A percentile compares a stretch with the other conserved stretches of the same genome.
Conservation (phyloP, 2,329 filamentous ascomycete species). For the Neofusicoccum cordaticola region DNA sequence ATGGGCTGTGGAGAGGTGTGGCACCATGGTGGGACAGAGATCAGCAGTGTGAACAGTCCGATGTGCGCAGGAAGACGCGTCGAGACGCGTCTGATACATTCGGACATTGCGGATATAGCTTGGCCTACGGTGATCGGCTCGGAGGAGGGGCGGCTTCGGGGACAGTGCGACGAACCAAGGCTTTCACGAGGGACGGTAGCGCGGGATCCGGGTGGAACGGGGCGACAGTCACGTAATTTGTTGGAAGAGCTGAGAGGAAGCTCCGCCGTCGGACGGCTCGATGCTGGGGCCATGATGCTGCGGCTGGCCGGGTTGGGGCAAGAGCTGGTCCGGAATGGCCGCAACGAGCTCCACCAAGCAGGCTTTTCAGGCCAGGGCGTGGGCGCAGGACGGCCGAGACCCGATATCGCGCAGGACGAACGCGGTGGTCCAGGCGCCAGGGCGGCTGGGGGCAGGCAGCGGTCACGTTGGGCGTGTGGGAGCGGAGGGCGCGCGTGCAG, state of each 20-base stretch:
- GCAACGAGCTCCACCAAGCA: background rate
- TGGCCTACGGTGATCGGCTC: background rate
- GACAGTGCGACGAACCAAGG: background rate
- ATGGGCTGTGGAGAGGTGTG: background rate
- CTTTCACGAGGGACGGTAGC: background rate
- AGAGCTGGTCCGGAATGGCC: background rate
- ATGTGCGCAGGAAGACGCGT: slow-evolving; percentile 4
- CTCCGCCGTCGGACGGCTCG: slow-evolving; percentile 11
- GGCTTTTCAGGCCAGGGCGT: slow-evolving; percentile 5
- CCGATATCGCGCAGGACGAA: background rate
- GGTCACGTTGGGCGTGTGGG: slow-evolving; percentile 7
- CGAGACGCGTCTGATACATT: slow-evolving; percentile 9
- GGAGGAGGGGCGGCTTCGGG: background rate
- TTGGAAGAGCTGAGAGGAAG: background rate
- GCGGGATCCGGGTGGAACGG: background rate
- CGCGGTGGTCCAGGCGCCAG: slow-evolving; percentile 10
- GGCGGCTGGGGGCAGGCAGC: background rate
- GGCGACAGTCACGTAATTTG: background rate
- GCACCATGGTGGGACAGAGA: slow-evolving; percentile 4
- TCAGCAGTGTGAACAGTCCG: background rate
- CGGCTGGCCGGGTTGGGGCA: background rate
- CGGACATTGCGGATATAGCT: background rate
- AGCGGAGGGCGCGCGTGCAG: background rate
- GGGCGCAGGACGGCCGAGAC: background rate
- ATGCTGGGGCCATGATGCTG: background rate